These are phyloP conservation scores for Cerrena zonata DNA, from an alignment of 1,284 basidiomycete species.

Conservation along the genomic window DNA sequence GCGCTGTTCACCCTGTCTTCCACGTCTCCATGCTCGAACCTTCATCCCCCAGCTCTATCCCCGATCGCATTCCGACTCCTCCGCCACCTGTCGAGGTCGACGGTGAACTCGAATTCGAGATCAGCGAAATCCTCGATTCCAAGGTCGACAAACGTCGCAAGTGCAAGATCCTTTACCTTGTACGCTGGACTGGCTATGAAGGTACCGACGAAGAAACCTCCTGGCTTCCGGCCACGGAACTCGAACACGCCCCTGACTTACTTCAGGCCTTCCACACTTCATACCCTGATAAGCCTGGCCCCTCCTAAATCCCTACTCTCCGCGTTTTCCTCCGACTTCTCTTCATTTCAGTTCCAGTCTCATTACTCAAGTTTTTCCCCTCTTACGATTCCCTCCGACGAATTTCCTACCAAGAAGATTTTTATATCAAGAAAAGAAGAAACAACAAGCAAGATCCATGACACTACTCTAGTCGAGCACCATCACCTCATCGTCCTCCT, in stretches of 20 bases:
- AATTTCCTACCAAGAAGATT: no score
- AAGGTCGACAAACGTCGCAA: conserved; percentile 2
- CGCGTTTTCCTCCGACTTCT: neutral
- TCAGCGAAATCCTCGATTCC: conserved; percentile 6
- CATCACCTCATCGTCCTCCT: neutral
- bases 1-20: conserved; percentile 8
- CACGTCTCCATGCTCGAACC: conserved; percentile 10
- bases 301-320: neutral
- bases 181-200: conserved; percentile 6
- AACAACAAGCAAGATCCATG: neutral
- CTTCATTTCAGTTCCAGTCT: neutral
- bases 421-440: neutral
- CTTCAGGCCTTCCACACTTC: neutral
- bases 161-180: conserved; percentile 2
- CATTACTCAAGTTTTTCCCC: no score
- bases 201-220: conserved; percentile 7
- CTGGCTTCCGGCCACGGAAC: conserved; percentile 6
- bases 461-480: neutral
- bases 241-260: neutral
- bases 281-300: neutral
- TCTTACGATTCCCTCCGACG: no score
- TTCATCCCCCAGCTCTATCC: conserved; percentile 7
- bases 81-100: conserved; percentile 4
- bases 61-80: conserved; percentile 1
- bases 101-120: conserved; percentile 6